Evolutionary conservation across 1,139 yeast genomes (phyloP).

Genomic region (Casaregolazyma lundiana): DNA sequence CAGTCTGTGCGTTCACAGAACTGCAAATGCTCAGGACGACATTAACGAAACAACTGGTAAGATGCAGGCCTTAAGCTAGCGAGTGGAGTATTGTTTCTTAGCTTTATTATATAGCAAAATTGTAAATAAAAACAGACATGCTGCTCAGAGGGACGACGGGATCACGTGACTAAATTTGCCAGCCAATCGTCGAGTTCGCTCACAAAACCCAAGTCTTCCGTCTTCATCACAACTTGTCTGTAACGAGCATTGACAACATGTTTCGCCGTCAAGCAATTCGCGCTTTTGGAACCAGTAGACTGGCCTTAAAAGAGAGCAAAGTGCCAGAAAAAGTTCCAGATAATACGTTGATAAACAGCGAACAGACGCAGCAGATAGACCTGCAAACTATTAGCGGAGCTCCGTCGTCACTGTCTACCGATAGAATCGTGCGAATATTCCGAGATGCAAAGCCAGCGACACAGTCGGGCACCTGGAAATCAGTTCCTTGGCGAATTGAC

Average conservation of each 20-base stretch:
- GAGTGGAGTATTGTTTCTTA: too few relatives aligned
- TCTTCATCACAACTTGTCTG: slow-evolving; percentile 3
- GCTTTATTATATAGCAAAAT: too few relatives aligned
- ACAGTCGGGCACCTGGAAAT: slow-evolving; percentile 54
- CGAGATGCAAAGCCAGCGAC: slow-evolving; percentile 79
- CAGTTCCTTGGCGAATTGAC: slow-evolving; percentile 66
- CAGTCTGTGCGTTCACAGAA: too few relatives aligned
- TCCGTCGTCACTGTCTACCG: slow-evolving; percentile 57
- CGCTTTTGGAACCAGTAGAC: slow-evolving; percentile 14
- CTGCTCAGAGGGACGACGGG: too few relatives aligned
- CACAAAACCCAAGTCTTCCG: too few relatives aligned
- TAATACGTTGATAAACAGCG: slow-evolving; percentile 10
- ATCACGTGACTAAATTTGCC: slow-evolving; percentile 1
- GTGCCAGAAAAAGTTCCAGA: slow-evolving; percentile 6
- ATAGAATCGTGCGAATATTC: slow-evolving; percentile 71
- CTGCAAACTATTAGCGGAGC: slow-evolving; percentile 78
- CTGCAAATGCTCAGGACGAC: too few relatives aligned
- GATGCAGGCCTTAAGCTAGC: too few relatives aligned
- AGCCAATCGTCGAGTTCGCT: too few relatives aligned
- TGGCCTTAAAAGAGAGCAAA: slow-evolving; percentile 5
- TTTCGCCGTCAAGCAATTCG: slow-evolving; percentile 12
- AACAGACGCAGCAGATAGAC: slow-evolving; percentile 27
- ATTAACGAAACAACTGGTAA: too few relatives aligned
- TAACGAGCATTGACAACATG: slow-evolving; percentile 7
- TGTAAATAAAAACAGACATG: too few relatives aligned